Evolutionary conservation across 495 filamentous ascomycete genomes (phyloP), one percentile per base, ranked within the genome.

Genomic region (Xylaria bambusicola): DNA sequence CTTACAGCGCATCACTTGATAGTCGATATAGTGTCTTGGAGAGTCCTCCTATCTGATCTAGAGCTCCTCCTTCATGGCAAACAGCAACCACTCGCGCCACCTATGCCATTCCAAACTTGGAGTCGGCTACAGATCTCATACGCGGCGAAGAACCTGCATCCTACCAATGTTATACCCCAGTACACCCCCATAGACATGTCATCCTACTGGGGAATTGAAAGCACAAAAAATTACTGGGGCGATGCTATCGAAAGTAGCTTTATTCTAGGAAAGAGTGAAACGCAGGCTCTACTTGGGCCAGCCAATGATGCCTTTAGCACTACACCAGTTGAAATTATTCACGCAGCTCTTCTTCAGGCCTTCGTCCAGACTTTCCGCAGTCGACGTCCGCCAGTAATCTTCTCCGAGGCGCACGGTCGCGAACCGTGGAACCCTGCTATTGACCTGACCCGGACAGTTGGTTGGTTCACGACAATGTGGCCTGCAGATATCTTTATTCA

Each of bases 21-120:
- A 2, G 72, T 87, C n/a, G 85, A 88, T 53, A 75, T 85, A 35
- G 83, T 86, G 2, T 88, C 85, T 0, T 88, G 84, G 85, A 70
- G 81, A 21, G 77, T 86, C 2, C 77, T 88, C 2, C 67, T 86
- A 2, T 73, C 82, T 56, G 85, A 88, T 36, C 31, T 87, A 40
- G 84, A 87, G 57, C 77, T 82, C n/a, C 58, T 84, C 12, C 64
- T 88, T 0, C 33, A 71, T 0, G 65, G 77, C 44, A 66, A 69
- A 0, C 51, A 59, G 21, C 17, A 33, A 1, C n/a, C 58, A 12
- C 48, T 62, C 0, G 29, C 33, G 8, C 62, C 51, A 0, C 62
- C 71, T 5, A 61, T 84, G n/a, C 71, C 82, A 1, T 85, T 83
- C 60, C 78, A 80, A 53, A 75, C 68, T 6, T 86, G 82, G 84